Percentiles rank a stretch among this genome's conserved stretches.
These are phyloP conservation scores for Termitomyces sp. DNA, from an alignment of 768 basidiomycete species.

Conservation along the genomic window DNA sequence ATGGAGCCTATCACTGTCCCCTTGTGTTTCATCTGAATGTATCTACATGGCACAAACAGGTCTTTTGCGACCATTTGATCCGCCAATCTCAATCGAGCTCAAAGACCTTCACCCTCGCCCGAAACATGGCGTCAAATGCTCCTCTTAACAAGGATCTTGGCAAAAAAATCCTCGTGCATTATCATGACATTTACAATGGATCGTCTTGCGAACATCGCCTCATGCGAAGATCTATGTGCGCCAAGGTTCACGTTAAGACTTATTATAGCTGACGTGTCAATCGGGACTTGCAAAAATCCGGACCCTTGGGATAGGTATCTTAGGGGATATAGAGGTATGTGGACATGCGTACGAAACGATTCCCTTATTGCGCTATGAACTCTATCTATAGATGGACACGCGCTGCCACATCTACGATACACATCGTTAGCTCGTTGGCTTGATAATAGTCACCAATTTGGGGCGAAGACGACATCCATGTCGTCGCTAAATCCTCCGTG, in stretches of 20 bases:
- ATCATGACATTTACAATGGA: not conserved
- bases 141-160: not conserved
- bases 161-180: not conserved
- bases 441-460: not conserved
- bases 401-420: not conserved
- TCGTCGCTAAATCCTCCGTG: not conserved
- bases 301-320: not conserved
- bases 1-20: not conserved
- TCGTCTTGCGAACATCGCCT: not conserved
- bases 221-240: not conserved
- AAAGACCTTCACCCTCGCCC: not conserved
- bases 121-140: not conserved
- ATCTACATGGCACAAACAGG: not conserved
- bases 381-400: not conserved
- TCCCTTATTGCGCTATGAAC: not conserved
- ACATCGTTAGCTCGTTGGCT: not conserved
- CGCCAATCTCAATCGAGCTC: not conserved
- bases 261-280: not conserved
- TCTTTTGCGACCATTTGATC: not conserved
- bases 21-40: not conserved
- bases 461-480: not conserved
- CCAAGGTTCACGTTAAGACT: not conserved
- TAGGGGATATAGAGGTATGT: not conserved
- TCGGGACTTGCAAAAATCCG: not conserved
- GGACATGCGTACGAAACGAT: conserved; percentile 3